Percentiles rank a stretch among this genome's conserved stretches.
phyloP scores from a whole-genome alignment of 306 rosid genomes.

The Casuarina glauca region DNA sequence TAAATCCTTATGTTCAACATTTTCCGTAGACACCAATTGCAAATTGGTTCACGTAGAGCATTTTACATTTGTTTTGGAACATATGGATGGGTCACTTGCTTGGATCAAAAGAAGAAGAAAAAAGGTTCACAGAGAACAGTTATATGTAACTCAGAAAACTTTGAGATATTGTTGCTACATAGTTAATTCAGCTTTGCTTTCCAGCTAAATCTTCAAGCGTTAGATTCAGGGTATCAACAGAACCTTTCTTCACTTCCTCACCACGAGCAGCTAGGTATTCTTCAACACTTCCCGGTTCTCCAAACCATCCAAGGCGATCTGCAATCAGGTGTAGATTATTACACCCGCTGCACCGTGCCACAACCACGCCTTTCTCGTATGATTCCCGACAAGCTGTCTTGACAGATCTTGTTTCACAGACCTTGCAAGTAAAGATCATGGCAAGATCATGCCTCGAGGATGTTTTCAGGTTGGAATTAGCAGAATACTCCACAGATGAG shows the following conservation, averaged over 20 bases:
- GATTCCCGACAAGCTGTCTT: slow-evolving; percentile 76
- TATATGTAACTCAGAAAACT: background rate
- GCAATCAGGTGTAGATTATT: slow-evolving; percentile 79
- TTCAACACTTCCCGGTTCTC: slow-evolving; percentile 73
- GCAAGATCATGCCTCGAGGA: slow-evolving; percentile 95
- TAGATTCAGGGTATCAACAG: slow-evolving; percentile 65
- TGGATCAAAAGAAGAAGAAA: background rate
- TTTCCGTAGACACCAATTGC: background rate
- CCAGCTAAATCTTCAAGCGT: slow-evolving; percentile 81
- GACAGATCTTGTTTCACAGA: slow-evolving; percentile 85
- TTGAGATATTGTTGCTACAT: slow-evolving; percentile 8
- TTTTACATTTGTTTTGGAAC: background rate
- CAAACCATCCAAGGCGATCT: slow-evolving; percentile 87
- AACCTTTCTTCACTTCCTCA: slow-evolving; percentile 76
- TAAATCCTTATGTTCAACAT: background rate
- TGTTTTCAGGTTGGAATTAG: slow-evolving; percentile 52
- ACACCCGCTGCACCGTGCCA: slow-evolving; percentile 83
- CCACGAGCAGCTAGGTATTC: slow-evolving; percentile 79
- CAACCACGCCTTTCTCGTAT: slow-evolving; percentile 87
- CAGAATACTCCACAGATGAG: slow-evolving; percentile 42
- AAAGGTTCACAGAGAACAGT: background rate
- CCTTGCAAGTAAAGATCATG: slow-evolving; percentile 87
- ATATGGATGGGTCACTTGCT: background rate
- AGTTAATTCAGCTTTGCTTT: slow-evolving; percentile 34
- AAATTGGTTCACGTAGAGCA: background rate